Base-by-base conservation (phyloP, 75 land plant species). In the Cunninghamia lanceolata region DNA sequence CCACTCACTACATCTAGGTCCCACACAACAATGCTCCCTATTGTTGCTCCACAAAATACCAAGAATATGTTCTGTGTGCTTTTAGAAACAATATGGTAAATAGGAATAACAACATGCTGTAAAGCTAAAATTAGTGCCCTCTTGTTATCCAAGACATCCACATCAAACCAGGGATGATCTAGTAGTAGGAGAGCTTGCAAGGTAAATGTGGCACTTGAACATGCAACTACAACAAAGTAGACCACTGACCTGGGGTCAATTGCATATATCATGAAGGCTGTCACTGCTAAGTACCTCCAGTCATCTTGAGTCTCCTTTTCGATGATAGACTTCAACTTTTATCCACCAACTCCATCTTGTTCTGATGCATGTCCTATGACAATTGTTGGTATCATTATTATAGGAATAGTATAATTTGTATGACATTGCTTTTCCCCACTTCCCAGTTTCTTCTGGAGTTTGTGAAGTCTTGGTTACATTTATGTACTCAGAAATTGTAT, bases 261-360 rank as follows among this genome's bases (percentile, higher is more conserved):
- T 86, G 43, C 71, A 84, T 88, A 88, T 43, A 93, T 91, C 34
- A 94, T 90, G 88, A 98, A 94, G 53, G 93, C 95, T 83, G 99
- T 96, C 71, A 98, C 93, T 59, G 98, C 94, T 87, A 98, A 83
- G 87, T 94, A 98, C n/a, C n/a, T n/a, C n/a, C n/a, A n/a, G n/a
- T n/a, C n/a, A n/a, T n/a, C n/a, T n/a, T n/a, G n/a, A n/a, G 39
- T 73, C 42, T 87, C 85, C 42, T 83, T 81, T 56, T 54, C 19
- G 36, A 30, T 28, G 54, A 71, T 17, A 15, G 83, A 88, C 80
- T 75, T 42, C 46, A 84, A 77, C 43, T 36, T 76, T 38, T 36
- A 5, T 76, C 79, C 79, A 47, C 52, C 2, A 40, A 47, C 6
- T n/a, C 46, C 35, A 43, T 46, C 50, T 2, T n/a, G 83, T 16